Conservation (phyloP, 345 rosid genomes). For the Leavenworthia alabamica region DNA sequence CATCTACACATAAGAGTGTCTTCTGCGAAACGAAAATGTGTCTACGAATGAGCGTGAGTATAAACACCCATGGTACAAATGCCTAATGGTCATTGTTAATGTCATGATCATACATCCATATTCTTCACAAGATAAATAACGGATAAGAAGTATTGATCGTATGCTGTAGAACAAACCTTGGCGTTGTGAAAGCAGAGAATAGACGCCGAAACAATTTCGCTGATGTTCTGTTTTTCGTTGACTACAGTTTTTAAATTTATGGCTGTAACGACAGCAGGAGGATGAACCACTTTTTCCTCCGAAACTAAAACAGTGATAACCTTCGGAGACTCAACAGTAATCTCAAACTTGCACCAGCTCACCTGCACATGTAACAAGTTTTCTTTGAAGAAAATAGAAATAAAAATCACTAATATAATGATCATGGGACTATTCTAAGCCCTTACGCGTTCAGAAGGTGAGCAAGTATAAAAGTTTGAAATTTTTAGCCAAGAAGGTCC, state of each 20-base stretch:
- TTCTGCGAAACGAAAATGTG: neutral
- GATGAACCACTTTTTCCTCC: slow-evolving; percentile 46
- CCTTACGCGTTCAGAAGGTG: slow-evolving; percentile 70
- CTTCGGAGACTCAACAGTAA: slow-evolving; percentile 62
- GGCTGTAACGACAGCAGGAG: slow-evolving; percentile 84
- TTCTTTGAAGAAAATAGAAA: slow-evolving; percentile 17
- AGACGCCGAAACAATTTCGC: slow-evolving; percentile 90
- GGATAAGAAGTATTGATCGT: slow-evolving; percentile 15
- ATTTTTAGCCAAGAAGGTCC: slow-evolving; percentile 93
- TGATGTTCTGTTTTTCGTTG: slow-evolving; percentile 73
- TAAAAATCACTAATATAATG: slow-evolving; percentile 5
- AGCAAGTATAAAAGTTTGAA: slow-evolving; percentile 62
- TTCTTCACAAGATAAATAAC: slow-evolving; percentile 14
- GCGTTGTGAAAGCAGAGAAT: slow-evolving; percentile 85
- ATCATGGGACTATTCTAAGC: slow-evolving; percentile 9
- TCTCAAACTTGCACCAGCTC: slow-evolving; percentile 98
- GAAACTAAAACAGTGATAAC: slow-evolving; percentile 47
- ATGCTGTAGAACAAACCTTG: slow-evolving; percentile 57
- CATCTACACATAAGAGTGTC: slow-evolving; percentile 5
- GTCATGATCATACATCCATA: slow-evolving; percentile 6
- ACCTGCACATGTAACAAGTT: slow-evolving; percentile 45
- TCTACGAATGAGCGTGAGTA: neutral
- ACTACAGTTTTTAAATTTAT: slow-evolving; percentile 80
- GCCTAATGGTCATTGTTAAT: slow-evolving; percentile 1
- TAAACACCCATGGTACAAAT: neutral